Evolutionary conservation across 2,329 filamentous ascomycete genomes (phyloP).

Genomic region (Alternaria incomplexa): DNA sequence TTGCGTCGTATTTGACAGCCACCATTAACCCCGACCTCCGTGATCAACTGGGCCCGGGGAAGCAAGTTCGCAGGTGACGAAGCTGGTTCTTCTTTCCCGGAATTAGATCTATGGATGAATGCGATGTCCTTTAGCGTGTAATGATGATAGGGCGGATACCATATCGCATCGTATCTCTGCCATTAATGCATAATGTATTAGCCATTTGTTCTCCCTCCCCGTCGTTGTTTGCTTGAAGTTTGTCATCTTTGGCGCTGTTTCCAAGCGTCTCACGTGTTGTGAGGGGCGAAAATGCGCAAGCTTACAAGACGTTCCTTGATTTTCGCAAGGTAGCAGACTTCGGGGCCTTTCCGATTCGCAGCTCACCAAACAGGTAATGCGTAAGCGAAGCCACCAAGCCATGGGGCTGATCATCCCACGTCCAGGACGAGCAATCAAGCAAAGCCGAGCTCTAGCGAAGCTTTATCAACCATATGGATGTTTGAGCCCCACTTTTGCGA

Average conservation of each 20-base stretch:
- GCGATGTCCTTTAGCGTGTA: neutral
- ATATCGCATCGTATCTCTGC: neutral
- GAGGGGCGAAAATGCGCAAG: neutral
- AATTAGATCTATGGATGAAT: constrained; percentile 1
- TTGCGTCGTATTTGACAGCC: constrained; percentile 31
- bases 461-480: neutral
- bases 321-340: neutral
- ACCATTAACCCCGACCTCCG: constrained; percentile 35
- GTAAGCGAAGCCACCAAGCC: neutral
- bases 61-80: neutral
- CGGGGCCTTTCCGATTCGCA: neutral
- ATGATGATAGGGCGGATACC: neutral
- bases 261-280: neutral
- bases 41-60: constrained; percentile 10
- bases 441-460: constrained; percentile 4
- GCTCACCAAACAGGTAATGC: neutral
- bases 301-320: neutral
- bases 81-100: neutral
- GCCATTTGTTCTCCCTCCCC: neutral
- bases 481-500: neutral
- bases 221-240: neutral
- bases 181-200: constrained; percentile 4
- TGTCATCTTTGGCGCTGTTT: neutral
- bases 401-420: neutral
- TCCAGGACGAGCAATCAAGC: neutral